Base-by-base conservation (phyloP, 73 alveolate species). In the Paramecium pentaurelia region DNA sequence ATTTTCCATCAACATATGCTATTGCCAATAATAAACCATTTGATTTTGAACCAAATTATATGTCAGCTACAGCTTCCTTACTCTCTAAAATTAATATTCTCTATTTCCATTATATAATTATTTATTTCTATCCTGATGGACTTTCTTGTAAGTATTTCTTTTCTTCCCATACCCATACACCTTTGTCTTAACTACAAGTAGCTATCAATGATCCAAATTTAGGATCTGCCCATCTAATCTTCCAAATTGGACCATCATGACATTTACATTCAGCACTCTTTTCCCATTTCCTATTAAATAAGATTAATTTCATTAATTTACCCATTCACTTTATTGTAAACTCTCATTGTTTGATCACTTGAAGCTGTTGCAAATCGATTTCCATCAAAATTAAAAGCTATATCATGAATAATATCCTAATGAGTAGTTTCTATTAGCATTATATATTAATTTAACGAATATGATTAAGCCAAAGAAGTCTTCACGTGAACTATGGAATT, bases 211-310 rank as follows among this genome's bases (percentile, higher is more conserved):
- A 70, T 20, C 97, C 96, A 44, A 73, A 83, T 37, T 92, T 95
- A 14, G 96, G 96, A 44, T 93, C 92, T 36, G 96, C 95, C 95
- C 95, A 95, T 38, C 95, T 92, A 8, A 93, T 80, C 86, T 84
- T 88, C 93, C 92, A 90, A 37, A 95, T 90, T 16, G 95, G 94
- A n/a, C 97, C 95, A 89, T 58, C 92, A 60, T 54, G 30, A 54
- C 18, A 54, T 54, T n/a, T 54, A 54, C 70, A 18, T 18, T 54
- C 59, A 10, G 54, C 84, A 7, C 30, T 64, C 47, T 64, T 64
- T 60, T 64, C 84, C 47, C 20, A 64, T 64, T 28, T 64, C 12
- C 49, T 64, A 64, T 32, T 18, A n/a, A 5, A 54, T 18, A 40
- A 7, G 49, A 7, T 40, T 11, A 30, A 2, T 28, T 64, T 12